Conservation (phyloP, 2,329 filamentous ascomycete species). For the Calonectria naviculata region DNA sequence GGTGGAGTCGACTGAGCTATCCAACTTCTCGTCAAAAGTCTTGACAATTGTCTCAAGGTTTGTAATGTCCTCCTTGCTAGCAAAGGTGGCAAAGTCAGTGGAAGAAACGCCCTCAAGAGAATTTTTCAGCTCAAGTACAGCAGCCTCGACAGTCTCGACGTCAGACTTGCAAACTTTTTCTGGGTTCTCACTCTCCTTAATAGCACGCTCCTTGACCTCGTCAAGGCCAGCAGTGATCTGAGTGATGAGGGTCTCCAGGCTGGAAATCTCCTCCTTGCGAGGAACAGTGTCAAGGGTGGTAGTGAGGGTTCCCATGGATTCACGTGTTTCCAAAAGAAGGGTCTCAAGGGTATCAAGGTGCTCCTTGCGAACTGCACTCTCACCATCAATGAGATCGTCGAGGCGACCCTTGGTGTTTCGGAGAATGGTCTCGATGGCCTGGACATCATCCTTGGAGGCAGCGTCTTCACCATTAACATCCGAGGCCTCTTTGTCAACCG, state of each 20-base stretch:
- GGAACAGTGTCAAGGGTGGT: constrained; percentile 76
- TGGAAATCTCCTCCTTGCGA: constrained; percentile 81
- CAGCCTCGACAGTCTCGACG: constrained; percentile 81
- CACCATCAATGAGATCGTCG: constrained; percentile 81
- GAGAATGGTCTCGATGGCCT: constrained; percentile 90
- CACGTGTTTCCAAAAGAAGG: constrained; percentile 78
- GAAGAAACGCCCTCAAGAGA: constrained; percentile 78
- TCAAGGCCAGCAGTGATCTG: constrained; percentile 82
- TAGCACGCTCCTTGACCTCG: constrained; percentile 72
- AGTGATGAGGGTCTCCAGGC: constrained; percentile 81
- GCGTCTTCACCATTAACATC: constrained; percentile 44
- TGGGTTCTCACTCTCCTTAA: constrained; percentile 64
- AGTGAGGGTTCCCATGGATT: constrained; percentile 74
- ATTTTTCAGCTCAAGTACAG: constrained; percentile 87
- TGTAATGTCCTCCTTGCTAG: constrained; percentile 79
- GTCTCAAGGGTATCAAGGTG: constrained; percentile 74
- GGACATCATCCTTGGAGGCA: constrained; percentile 79
- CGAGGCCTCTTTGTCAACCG: constrained; percentile 32
- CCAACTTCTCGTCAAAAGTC: constrained; percentile 76
- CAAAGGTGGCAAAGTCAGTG: constrained; percentile 76
- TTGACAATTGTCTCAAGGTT: constrained; percentile 75
- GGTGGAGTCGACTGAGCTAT: constrained; percentile 77
- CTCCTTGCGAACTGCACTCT: constrained; percentile 75
- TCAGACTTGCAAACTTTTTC: constrained; percentile 84
- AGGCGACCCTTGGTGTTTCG: constrained; percentile 89